Base-by-base conservation (phyloP, 441 rosid species). In the Corymbia citriodora region DNA sequence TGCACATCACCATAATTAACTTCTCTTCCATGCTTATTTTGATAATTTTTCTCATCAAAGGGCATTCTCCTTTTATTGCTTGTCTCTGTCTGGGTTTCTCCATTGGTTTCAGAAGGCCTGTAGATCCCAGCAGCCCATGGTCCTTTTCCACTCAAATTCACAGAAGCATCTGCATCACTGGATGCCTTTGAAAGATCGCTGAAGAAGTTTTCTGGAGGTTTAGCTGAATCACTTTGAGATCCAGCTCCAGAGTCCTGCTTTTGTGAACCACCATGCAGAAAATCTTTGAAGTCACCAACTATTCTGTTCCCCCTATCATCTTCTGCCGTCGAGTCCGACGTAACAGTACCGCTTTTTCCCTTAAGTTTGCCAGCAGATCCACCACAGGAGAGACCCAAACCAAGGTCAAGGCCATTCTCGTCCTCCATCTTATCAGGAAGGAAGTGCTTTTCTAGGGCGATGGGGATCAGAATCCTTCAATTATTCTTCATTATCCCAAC, bases 341-440 rank as follows among this genome's bases (percentile, higher is more conserved):
- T 90, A 87, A 92, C 92, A 90, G 92, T 91, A 87, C 93, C 91
- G 90, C 31, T 93, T 93, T 94, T 96, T 63, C 95, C 97, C 94
- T 96, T 98, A 57, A 94, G 93, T 92, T 95, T 97, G 33, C 93
- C 94, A 55, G 96, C 93, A 91, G 97, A 95, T 89, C 97, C 97
- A 92, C 99, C 98, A 93, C 94, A 96, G 91, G 97, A 95, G 54
- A 98, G 95, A 91, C 98, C 99, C 94, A 98, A 94, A 93, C 99
- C 95, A 88, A 98, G 98, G 94, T 97, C 98, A 74, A 97, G 98
- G 63, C 97, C 99, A 93, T 94, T 97, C 88, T 97, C 98, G 59
- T 97, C 98, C 87, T 96, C 99, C 99, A 97, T 96, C 61, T 88
- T 91, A 87, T 74, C 83, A 70, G 88, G 74, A 87, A 23, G 55